Conservation (phyloP, 2,329 filamentous ascomycete species). For the Curvularia eragrostidis region DNA sequence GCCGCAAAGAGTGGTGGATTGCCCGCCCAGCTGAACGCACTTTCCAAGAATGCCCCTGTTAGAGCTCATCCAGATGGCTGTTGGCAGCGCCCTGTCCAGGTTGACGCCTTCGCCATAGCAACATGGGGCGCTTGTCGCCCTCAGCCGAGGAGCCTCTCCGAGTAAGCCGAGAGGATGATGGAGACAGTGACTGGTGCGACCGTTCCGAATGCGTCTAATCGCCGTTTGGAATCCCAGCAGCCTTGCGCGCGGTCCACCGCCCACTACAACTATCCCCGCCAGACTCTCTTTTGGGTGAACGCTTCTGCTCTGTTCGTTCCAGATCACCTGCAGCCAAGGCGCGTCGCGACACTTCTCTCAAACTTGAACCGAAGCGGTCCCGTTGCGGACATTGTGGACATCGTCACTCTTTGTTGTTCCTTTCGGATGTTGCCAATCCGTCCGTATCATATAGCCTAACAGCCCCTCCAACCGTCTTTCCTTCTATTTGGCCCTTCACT, state of each 20-base stretch:
- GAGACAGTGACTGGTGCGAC: constrained; percentile 30
- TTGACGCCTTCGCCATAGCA: constrained; percentile 34
- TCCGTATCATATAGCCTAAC: constrained; percentile 47
- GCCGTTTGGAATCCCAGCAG: constrained; percentile 40
- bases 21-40: constrained; percentile 17
- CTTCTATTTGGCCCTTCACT: constrained; percentile 51
- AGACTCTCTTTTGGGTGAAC: constrained; percentile 48
- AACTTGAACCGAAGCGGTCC: constrained; percentile 47
- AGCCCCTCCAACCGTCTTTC: constrained; percentile 40
- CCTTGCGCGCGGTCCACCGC: constrained; percentile 44
- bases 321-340: constrained; percentile 52
- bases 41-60: constrained; percentile 33
- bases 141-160: constrained; percentile 29
- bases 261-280: constrained; percentile 38
- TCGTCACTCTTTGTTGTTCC: constrained; percentile 40
- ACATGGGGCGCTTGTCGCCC: constrained; percentile 43
- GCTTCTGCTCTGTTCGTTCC: constrained; percentile 49
- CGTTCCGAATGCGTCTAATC: constrained; percentile 37
- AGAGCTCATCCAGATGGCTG: constrained; percentile 16
- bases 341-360: constrained; percentile 49
- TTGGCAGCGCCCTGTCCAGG: constrained; percentile 27
- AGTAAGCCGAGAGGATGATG: constrained; percentile 27
- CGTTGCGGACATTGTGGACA: constrained; percentile 46
- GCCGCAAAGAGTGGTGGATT: constrained; percentile 31
- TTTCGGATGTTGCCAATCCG: constrained; percentile 43